These are phyloP conservation scores for Acanthamoeba sp. DNA, from an alignment of 208 protist genomes.

Conservation along the genomic window DNA sequence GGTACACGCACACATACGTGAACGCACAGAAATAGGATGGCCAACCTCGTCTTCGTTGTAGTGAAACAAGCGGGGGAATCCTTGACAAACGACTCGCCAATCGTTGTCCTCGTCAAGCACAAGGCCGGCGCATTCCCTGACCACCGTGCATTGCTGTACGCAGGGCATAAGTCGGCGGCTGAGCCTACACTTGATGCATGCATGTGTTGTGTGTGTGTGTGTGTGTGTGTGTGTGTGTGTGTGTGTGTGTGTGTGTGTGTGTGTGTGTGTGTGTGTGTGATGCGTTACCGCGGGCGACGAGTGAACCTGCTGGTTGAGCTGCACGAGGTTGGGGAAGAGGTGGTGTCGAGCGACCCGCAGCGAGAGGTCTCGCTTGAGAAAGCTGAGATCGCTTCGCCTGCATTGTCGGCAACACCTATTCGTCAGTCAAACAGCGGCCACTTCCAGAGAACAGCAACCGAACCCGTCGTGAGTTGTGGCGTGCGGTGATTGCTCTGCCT, in stretches of 20 bases:
- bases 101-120: conserved; percentile 12
- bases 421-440: no score
- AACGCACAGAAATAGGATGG: not conserved
- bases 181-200: no score
- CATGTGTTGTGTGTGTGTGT: not conserved
- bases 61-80: conserved; percentile 12
- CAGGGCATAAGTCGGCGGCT: not conserved
- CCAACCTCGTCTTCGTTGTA: conserved; percentile 4
- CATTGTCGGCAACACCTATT: no score
- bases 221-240: not conserved
- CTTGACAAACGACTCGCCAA: not conserved
- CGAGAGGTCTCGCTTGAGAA: not conserved
- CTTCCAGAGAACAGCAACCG: no score
- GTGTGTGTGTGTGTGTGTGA: not conserved
- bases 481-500: not conserved
- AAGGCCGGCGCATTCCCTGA: not conserved
- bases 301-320: conserved; percentile 7
- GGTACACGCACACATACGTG: no score
- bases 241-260: not conserved
- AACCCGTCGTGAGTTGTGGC: not conserved
- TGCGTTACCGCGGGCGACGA: not conserved
- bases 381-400: not conserved
- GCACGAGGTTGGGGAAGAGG: not conserved
- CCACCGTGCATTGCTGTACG: not conserved
- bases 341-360: not conserved